A percentile compares a stretch with the other conserved stretches of the same genome.
Evolutionary conservation across 2,329 filamentous ascomycete species (phyloP).

Genomic region (Helotiales sp.): DNA sequence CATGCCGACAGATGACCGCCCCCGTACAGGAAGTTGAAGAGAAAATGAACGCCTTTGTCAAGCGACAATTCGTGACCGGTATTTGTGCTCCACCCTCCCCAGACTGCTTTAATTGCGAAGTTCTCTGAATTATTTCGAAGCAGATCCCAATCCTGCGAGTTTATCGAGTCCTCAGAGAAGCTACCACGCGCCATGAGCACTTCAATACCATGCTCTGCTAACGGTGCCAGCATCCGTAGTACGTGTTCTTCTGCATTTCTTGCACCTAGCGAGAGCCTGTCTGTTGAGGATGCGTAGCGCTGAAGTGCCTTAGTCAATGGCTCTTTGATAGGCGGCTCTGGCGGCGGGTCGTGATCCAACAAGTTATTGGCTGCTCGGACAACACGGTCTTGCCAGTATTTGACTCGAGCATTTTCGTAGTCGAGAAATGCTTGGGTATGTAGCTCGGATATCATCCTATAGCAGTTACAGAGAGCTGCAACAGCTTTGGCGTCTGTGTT

Average conservation of each 20-base stretch:
- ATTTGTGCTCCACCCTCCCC: neutral
- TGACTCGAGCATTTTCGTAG: neutral
- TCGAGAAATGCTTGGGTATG: neutral
- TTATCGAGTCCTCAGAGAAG: neutral
- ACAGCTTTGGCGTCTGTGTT: neutral
- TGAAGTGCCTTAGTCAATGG: neutral
- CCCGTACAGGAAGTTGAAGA: conserved; percentile 3
- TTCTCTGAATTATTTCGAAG: neutral
- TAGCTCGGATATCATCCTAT: neutral
- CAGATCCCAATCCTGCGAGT: neutral
- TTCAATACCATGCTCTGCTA: neutral
- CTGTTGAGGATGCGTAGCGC: neutral
- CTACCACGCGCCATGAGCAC: neutral
- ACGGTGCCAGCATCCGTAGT: neutral
- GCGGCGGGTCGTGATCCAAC: neutral
- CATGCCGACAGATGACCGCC: neutral
- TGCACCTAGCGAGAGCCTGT: no score
- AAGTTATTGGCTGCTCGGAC: neutral
- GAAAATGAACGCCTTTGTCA: neutral
- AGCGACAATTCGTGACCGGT: neutral
- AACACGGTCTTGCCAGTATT: neutral
- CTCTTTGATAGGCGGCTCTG: neutral
- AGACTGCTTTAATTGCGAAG: neutral
- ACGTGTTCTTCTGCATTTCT: neutral
- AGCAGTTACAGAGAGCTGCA: neutral